Evolutionary conservation across 352 stramenopile genomes (phyloP), one percentile per base, ranked within the genome.

Genomic region (Hyphochytrium catenoides): DNA sequence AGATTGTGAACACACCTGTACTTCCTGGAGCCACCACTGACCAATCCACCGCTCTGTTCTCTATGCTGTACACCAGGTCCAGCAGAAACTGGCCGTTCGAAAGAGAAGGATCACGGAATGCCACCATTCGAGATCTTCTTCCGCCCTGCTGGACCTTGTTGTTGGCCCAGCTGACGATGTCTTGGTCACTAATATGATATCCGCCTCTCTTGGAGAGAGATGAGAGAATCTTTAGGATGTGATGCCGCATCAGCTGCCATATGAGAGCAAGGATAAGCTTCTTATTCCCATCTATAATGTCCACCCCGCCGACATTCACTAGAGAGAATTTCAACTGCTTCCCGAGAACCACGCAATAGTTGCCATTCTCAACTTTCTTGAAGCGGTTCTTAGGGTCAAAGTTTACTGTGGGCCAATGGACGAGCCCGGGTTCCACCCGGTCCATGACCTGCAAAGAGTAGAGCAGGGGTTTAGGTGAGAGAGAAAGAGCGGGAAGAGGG

Each of bases 231-330:
- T 82, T 75, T 17, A 93, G 47, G 34, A 83, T 76, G 47, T 88
- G 73, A 51, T 81, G 62, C 40, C 3, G 60, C 78, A 93, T 93
- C 41, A 76, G 74, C 55, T 93, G 78, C 78, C 76, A 93, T 23
- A 93, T 83, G 23, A 93, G 74, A 31, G 72, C 86, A 31, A 91
- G 44, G 31, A 89, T 87, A 42, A 91, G 60, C 52, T 93, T 93
- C 49, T 83, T 82, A 29, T 84, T 85, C 31, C 64, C 69, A 46
- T 90, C 75, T 21, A 73, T 81, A 33, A 93, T 91, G 50, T 93
- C 78, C 0, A 78, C 55, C 4, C 74, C 74, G 16, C 76, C 78
- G 32, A 91, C 70, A 48, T 88, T 90, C 1, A 90, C 69, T 4
- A 90, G 48, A 31, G 62, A 79, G 35, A 87, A 81, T 47, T 78